Conservation (phyloP, 148 eudicot genomes). For the Dysphania ambrosioides region DNA sequence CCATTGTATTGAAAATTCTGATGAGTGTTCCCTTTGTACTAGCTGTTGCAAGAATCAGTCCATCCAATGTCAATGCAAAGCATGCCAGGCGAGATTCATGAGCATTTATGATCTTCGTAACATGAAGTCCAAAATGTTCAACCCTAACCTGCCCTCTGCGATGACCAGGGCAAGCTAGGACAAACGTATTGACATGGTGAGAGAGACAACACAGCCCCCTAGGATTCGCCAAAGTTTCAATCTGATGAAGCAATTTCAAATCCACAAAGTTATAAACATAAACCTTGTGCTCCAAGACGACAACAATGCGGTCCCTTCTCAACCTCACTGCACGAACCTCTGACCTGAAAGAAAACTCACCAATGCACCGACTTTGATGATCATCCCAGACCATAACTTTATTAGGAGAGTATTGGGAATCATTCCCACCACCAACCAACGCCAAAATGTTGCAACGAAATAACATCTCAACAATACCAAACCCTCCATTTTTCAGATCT, state of each 20-base stretch:
- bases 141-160: conserved; percentile 82
- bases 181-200: conserved; percentile 72
- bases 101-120: conserved; percentile 73
- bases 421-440: conserved; percentile 81
- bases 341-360: conserved; percentile 87
- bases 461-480: conserved; percentile 93
- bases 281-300: conserved; percentile 90
- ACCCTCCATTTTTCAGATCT: conserved; percentile 85
- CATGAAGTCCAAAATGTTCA: conserved; percentile 88
- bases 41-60: conserved; percentile 95
- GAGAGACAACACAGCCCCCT: conserved; percentile 94
- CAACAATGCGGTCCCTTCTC: conserved; percentile 81
- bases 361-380: conserved; percentile 82
- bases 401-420: conserved; percentile 79
- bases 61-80: conserved; percentile 86
- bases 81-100: conserved; percentile 89
- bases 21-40: conserved; percentile 85
- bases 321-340: conserved; percentile 85
- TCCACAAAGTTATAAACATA: conserved; percentile 87
- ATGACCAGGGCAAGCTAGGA: conserved; percentile 88
- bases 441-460: conserved; percentile 83
- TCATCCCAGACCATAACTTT: conserved; percentile 96
- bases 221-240: conserved; percentile 82
- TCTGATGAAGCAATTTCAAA: conserved; percentile 83
- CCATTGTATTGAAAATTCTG: conserved; percentile 89